A percentile compares a stretch with the other conserved stretches of the same genome.
Evolutionary conservation across 805 yeast genomes (phyloP).

Genomic region (Schwanniomyces polymorphus): DNA sequence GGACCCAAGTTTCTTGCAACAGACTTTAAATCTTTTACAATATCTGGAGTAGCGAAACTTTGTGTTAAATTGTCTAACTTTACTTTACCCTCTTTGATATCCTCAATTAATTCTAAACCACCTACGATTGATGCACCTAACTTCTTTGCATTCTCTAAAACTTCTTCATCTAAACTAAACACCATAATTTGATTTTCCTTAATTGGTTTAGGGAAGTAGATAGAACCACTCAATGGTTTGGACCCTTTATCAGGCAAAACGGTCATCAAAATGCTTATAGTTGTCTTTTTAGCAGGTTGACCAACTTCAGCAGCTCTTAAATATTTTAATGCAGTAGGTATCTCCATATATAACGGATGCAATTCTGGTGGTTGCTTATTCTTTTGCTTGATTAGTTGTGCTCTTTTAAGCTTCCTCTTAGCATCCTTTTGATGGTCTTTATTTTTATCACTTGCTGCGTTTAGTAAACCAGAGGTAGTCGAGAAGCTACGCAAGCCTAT

Average conservation of each 20-base stretch:
- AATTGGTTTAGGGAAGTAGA: constrained; percentile 71
- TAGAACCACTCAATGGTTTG: constrained; percentile 68
- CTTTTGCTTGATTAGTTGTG: constrained; percentile 21
- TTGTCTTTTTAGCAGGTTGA: constrained; percentile 66
- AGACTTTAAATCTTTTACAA: constrained; percentile 58
- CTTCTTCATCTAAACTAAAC: constrained; percentile 59
- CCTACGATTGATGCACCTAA: constrained; percentile 71
- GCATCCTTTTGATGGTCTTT: constrained; percentile 13
- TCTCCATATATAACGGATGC: constrained; percentile 68
- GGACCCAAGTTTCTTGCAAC: constrained; percentile 87
- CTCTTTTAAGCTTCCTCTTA: constrained; percentile 21
- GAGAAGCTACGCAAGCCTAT: constrained; percentile 4
- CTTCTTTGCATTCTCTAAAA: constrained; percentile 50
- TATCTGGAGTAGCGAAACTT: constrained; percentile 84
- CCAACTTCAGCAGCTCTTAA: constrained; percentile 92
- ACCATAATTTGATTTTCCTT: constrained; percentile 66
- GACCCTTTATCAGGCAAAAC: constrained; percentile 75
- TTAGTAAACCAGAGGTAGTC: neutral
- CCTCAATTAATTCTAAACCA: constrained; percentile 65
- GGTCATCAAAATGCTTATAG: constrained; percentile 61
- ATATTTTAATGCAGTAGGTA: constrained; percentile 72
- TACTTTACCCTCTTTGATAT: constrained; percentile 52
- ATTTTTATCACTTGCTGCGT: constrained; percentile 4
- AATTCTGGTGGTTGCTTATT: constrained; percentile 39
- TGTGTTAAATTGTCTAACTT: constrained; percentile 60